phyloP scores from a whole-genome alignment of 192 early-diverging fungal species.

The Chytriomyces sp. region DNA sequence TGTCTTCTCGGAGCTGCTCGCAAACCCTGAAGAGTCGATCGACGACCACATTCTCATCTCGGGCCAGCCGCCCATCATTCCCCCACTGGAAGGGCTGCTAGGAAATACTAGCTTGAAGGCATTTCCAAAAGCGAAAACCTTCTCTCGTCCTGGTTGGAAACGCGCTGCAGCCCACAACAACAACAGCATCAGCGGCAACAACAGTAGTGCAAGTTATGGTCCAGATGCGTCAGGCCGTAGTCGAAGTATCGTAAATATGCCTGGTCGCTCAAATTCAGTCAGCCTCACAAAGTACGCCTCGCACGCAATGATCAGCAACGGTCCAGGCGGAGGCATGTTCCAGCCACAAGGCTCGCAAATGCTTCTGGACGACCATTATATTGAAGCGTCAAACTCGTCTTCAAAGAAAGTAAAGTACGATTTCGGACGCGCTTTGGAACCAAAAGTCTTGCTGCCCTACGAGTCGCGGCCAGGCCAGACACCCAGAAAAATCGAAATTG shows the following conservation, averaged over 20 bases:
- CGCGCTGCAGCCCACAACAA: constrained; percentile 14
- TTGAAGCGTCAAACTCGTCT: neutral
- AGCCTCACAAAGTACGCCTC: neutral
- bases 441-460: constrained; percentile 59
- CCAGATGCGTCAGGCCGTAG: neutral
- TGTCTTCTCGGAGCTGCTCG: constrained; percentile 45
- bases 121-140: constrained; percentile 29
- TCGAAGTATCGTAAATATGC: neutral
- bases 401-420: neutral
- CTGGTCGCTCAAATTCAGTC: neutral
- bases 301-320: no score
- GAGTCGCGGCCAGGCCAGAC: constrained; percentile 54
- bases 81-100: constrained; percentile 34
- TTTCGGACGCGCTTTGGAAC: constrained; percentile 51
- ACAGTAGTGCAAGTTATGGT: neutral
- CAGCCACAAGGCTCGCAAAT: neutral
- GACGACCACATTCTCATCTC: constrained; percentile 32
- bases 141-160: constrained; percentile 27
- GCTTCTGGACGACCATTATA: neutral
- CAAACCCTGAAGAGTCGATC: constrained; percentile 35
- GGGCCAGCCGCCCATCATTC: constrained; percentile 37
- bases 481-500: constrained; percentile 63
- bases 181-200: neutral
- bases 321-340: neutral
- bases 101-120: constrained; percentile 5